Percentiles rank a stretch among this genome's conserved stretches.
phyloP scores from a whole-genome alignment of 176 grass and related monocot genomes.

The Poa pratensis region DNA sequence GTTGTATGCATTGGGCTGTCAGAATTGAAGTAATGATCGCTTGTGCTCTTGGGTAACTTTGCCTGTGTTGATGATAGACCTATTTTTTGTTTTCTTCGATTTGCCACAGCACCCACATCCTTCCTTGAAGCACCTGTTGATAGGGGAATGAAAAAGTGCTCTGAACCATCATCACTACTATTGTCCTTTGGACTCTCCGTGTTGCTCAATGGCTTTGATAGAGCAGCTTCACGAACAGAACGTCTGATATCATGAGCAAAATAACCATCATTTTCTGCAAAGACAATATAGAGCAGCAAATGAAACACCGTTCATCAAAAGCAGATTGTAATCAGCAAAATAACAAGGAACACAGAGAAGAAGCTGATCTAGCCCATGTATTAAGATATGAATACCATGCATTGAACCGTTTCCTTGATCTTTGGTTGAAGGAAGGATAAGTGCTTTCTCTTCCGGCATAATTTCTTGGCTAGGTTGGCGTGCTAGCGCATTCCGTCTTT shows the following conservation, averaged over 20 bases:
- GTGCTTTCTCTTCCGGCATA: conserved; percentile 44
- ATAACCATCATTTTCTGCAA: conserved; percentile 66
- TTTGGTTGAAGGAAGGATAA: conserved; percentile 34
- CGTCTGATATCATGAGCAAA: conserved; percentile 73
- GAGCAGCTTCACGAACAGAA: conserved; percentile 90
- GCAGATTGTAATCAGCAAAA: conserved; percentile 19
- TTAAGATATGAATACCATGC: conserved; percentile 44
- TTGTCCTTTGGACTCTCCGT: conserved; percentile 59
- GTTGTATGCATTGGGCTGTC: conserved; percentile 38
- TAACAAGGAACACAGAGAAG: conserved; percentile 1
- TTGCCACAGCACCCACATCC: conserved; percentile 54
- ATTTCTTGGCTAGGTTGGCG: conserved; percentile 62
- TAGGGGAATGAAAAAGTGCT: conserved; percentile 89
- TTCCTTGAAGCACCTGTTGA: conserved; percentile 56
- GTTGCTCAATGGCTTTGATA: conserved; percentile 68
- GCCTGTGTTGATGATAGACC: conserved; percentile 48
- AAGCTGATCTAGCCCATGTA: conserved; percentile 4
- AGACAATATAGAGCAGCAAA: conserved; percentile 34
- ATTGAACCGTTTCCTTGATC: conserved; percentile 47
- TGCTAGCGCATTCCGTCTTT: conserved; percentile 53
- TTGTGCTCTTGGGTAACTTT: conserved; percentile 47
- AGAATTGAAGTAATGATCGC: conserved; percentile 32
- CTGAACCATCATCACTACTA: conserved; percentile 66
- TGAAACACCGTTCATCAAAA: conserved; percentile 31
- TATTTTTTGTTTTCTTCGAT: conserved; percentile 65